These are phyloP conservation scores for Colletotrichum karsti DNA, from an alignment of 2,329 filamentous ascomycete genomes.

Conservation along the genomic window DNA sequence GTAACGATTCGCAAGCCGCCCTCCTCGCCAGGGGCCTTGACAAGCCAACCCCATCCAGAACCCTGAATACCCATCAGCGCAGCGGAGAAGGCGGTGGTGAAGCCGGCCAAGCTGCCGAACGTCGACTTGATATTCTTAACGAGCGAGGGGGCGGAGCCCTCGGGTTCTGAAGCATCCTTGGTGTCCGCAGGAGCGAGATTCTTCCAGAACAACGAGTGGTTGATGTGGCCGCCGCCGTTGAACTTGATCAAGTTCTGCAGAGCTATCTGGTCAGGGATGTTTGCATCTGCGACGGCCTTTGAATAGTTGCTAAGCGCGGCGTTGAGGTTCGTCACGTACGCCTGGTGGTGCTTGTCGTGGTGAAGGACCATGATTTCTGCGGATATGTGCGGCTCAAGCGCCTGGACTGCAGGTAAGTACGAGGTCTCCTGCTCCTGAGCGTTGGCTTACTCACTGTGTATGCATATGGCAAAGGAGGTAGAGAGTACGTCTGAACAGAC, in stretches of 20 bases:
- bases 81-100: conserved; percentile 72
- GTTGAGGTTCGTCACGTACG: conserved; percentile 82
- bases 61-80: conserved; percentile 79
- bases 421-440: fast-evolving
- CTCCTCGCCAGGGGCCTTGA: conserved; percentile 64
- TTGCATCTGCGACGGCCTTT: conserved; percentile 67
- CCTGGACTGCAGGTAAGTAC: conserved; percentile 48
- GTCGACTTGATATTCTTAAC: conserved; percentile 66
- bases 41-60: conserved; percentile 89
- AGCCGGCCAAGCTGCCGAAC: conserved; percentile 74
- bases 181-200: conserved; percentile 73
- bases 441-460: conserved; percentile 69
- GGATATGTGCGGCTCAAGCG: conserved; percentile 78
- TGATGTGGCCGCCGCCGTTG: conserved; percentile 92
- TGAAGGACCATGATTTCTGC: conserved; percentile 84
- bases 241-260: conserved; percentile 69
- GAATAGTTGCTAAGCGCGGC: not conserved
- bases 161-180: conserved; percentile 59
- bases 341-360: conserved; percentile 81
- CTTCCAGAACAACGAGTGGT: conserved; percentile 93
- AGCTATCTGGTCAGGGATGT: conserved; percentile 71
- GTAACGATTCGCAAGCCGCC: conserved; percentile 73
- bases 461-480: conserved; percentile 73
- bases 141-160: conserved; percentile 63
- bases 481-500: conserved; percentile 53